Evolutionary conservation across 192 early-diverging fungal genomes (phyloP).

Genomic region (Coemansia sp.): DNA sequence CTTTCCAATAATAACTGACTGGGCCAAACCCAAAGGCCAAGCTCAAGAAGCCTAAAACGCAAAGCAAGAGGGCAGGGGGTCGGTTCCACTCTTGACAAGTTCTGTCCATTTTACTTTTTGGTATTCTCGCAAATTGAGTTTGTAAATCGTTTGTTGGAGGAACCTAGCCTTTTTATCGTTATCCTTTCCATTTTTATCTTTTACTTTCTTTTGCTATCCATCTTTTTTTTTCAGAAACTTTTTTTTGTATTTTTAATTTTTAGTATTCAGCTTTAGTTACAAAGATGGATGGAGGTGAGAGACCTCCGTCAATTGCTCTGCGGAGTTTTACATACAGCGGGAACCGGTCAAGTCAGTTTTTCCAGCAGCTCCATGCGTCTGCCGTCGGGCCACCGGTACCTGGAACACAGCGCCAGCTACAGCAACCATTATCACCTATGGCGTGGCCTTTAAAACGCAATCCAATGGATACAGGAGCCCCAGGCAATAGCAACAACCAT

Average conservation of each 20-base stretch:
- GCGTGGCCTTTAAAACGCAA: conserved; percentile 26
- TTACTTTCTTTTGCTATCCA: neutral
- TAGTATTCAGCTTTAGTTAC: neutral
- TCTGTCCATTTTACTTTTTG: too few species aligned
- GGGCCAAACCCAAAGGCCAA: too few species aligned
- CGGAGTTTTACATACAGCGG: neutral
- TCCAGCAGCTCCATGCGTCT: conserved; percentile 49
- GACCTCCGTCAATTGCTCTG: conserved; percentile 1
- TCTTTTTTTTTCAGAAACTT: neutral
- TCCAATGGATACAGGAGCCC: conserved; percentile 3
- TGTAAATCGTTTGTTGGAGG: too few species aligned
- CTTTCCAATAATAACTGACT: too few species aligned
- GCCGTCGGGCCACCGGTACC: neutral
- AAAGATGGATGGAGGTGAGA: neutral
- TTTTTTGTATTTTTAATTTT: conserved; percentile 4
- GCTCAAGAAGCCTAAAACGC: too few species aligned
- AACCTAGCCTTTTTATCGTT: too few species aligned
- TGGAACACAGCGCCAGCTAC: neutral
- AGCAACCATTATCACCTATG: neutral
- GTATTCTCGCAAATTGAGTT: too few species aligned
- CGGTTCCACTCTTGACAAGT: too few species aligned
- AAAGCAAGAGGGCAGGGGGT: too few species aligned
- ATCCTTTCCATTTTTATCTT: neutral
- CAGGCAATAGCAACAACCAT: neutral
- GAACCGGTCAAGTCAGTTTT: conserved; percentile 38